These are phyloP conservation scores for Chrysoporthe austroafricana DNA, from an alignment of 2,329 filamentous ascomycete genomes.

Conservation along the genomic window DNA sequence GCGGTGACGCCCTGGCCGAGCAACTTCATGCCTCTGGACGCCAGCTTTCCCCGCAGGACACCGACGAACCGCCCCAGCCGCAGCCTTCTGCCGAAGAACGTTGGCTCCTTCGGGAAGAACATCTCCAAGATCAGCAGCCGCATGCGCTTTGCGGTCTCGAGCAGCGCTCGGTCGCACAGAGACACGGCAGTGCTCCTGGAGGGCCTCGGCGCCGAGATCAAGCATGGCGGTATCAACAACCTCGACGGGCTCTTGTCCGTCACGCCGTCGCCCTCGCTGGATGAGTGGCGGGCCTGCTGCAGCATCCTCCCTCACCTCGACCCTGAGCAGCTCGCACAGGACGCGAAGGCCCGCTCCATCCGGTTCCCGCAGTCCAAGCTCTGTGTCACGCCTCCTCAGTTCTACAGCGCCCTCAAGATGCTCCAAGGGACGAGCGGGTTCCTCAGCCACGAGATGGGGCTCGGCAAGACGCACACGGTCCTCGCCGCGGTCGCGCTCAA, in stretches of 20 bases:
- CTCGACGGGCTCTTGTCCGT: constrained; percentile 4
- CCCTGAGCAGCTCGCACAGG: neutral
- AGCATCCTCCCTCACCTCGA: constrained; percentile 7
- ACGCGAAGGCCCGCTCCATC: neutral
- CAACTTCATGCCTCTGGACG: neutral
- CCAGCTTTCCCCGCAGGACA: neutral
- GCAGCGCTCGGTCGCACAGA: neutral
- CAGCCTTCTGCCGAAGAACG: neutral
- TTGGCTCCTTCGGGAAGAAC: neutral
- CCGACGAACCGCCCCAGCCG: no score
- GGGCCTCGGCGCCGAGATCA: neutral
- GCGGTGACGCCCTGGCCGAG: neutral
- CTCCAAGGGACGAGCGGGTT: neutral
- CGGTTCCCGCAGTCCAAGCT: neutral
- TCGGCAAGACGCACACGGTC: neutral
- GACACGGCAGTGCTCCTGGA: neutral
- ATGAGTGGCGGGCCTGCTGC: neutral
- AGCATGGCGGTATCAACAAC: neutral
- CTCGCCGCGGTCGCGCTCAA: neutral
- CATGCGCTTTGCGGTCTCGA: neutral
- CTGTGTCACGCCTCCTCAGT: constrained; percentile 7
- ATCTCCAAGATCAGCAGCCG: constrained; percentile 1
- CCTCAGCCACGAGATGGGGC: constrained; percentile 8
- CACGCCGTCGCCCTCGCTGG: neutral
- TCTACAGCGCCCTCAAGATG: neutral